These are phyloP conservation scores for Tolypocladium paradoxum DNA, from an alignment of 2,329 filamentous ascomycete species.

Conservation along the genomic window DNA sequence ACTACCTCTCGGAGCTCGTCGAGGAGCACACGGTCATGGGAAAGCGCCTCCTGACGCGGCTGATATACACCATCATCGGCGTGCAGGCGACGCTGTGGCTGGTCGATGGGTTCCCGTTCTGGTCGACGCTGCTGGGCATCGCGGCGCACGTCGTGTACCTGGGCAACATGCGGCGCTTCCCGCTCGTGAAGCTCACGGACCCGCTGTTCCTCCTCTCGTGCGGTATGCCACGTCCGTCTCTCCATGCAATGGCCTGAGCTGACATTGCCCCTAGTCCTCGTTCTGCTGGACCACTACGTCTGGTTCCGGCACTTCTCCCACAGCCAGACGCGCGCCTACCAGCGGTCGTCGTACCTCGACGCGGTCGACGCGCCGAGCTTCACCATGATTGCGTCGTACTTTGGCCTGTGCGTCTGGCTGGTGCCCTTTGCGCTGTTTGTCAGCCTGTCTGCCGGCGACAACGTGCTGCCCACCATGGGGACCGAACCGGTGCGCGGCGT, in stretches of 20 bases:
- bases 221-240: constrained; percentile 34
- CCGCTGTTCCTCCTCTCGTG: constrained; percentile 80
- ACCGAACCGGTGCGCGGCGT: constrained; percentile 41
- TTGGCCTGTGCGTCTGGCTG: constrained; percentile 92
- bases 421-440: constrained; percentile 94
- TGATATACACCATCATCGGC: constrained; percentile 75
- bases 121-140: constrained; percentile 63
- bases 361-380: constrained; percentile 63
- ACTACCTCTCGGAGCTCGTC: constrained; percentile 95
- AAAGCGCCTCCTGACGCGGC: constrained; percentile 70
- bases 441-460: constrained; percentile 85
- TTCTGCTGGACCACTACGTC: constrained; percentile 82
- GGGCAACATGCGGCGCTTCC: constrained; percentile 68
- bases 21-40: constrained; percentile 94
- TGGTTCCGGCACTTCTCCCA: constrained; percentile 92
- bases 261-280: constrained; percentile 49
- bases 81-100: constrained; percentile 66
- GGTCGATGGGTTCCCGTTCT: constrained; percentile 76
- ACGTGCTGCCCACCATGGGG: constrained; percentile 87
- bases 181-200: constrained; percentile 75
- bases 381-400: constrained; percentile 90
- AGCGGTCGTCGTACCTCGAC: constrained; percentile 52
- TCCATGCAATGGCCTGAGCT: too few species aligned
- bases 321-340: constrained; percentile 45
- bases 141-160: constrained; percentile 76